These are phyloP conservation scores for Microglena sp. DNA, from an alignment of 139 green algal species.

Conservation along the genomic window DNA sequence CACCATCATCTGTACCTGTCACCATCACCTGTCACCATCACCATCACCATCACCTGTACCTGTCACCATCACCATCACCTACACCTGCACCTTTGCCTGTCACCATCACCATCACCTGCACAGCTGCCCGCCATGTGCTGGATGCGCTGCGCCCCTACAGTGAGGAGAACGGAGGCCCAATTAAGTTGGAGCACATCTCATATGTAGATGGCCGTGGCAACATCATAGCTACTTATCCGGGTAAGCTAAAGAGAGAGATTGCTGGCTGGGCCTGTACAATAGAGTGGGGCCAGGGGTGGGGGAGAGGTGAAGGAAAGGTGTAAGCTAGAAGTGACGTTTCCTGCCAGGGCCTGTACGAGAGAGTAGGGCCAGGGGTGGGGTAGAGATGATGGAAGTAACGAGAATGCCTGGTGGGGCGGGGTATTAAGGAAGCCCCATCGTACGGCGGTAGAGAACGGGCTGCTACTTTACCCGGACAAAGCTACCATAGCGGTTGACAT, in stretches of 20 bases:
- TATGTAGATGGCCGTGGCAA: slow-evolving; percentile 63
- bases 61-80: too few relatives aligned
- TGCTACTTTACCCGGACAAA: too few relatives aligned
- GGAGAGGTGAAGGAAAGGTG: too few relatives aligned
- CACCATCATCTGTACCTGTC: too few relatives aligned
- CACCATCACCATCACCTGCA: too few relatives aligned
- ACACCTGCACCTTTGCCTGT: too few relatives aligned
- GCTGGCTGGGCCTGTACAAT: not conserved
- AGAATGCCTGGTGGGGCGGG: not conserved
- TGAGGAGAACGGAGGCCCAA: slow-evolving; percentile 46
- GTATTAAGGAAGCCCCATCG: too few relatives aligned
- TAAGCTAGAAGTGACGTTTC: not conserved
- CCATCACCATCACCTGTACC: too few relatives aligned
- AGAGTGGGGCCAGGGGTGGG: too few relatives aligned
- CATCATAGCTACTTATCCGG: slow-evolving; percentile 27
- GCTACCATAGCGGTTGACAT: too few relatives aligned
- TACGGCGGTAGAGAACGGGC: too few relatives aligned
- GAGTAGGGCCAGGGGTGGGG: not conserved
- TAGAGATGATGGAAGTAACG: not conserved
- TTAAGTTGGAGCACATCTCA: slow-evolving; percentile 44
- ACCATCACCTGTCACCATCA: too few relatives aligned
- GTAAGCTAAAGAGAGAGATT: not conserved
- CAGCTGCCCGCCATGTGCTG: slow-evolving; percentile 55
- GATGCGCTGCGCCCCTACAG: slow-evolving; percentile 44
- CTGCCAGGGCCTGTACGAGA: not conserved